phyloP scores from a whole-genome alignment of 1,284 basidiomycete species.

The Microbotryomycetes sp. region DNA sequence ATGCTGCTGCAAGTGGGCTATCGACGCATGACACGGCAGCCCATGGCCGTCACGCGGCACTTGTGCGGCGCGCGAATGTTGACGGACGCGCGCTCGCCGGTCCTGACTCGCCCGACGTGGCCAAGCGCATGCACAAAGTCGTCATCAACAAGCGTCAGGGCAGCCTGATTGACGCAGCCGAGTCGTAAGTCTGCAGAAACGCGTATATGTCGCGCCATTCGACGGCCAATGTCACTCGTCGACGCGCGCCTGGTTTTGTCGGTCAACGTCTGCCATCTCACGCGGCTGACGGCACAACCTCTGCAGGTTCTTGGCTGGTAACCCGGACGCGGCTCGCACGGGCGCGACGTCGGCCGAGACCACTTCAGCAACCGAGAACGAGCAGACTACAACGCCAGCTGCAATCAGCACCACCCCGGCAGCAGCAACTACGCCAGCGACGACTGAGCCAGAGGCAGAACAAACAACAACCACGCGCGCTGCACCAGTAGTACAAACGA shows the following conservation, averaged over 20 bases:
- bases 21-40: too few species aligned
- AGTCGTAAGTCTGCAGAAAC: not conserved
- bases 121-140: not conserved
- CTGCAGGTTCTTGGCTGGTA: not conserved
- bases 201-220: not conserved
- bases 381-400: not conserved
- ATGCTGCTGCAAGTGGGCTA: too few species aligned
- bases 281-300: not conserved
- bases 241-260: not conserved
- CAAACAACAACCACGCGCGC: not conserved
- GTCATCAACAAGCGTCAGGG: not conserved
- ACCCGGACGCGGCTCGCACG: not conserved
- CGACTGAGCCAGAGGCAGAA: not conserved
- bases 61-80: not conserved
- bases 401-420: not conserved
- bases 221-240: not conserved
- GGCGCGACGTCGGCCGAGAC: not conserved
- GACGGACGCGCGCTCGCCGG: not conserved
- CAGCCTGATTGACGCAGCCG: not conserved
- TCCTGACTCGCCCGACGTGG: not conserved
- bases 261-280: not conserved
- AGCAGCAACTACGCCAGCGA: not conserved
- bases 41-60: not conserved
- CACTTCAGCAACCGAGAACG: too few species aligned
- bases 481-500: not conserved